phyloP scores from a whole-genome alignment of 2,329 filamentous ascomycete species.

The Chaetomium sp. region DNA sequence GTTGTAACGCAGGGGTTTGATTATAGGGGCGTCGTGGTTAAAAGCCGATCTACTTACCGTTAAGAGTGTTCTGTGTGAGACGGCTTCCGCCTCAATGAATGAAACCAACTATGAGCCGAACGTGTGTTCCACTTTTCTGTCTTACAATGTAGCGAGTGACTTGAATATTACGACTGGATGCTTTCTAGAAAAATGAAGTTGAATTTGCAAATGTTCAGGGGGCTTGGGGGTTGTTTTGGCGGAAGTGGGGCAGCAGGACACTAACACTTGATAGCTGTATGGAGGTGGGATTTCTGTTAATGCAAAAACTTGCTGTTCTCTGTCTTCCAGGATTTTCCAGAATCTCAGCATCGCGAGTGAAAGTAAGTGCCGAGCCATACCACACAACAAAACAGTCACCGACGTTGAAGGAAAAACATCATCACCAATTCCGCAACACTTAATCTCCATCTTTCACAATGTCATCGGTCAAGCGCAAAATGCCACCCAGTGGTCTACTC shows the following conservation, averaged over 20 bases:
- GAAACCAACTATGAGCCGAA: neutral
- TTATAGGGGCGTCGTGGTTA: slow-evolving; percentile 4
- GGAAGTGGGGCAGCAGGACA: neutral
- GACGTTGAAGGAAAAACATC: neutral
- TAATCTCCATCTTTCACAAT: slow-evolving; percentile 16
- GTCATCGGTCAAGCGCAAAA: slow-evolving; percentile 33
- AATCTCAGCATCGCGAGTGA: neutral
- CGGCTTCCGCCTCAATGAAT: neutral
- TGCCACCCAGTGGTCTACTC: slow-evolving; percentile 27
- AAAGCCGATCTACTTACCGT: slow-evolving; percentile 8
- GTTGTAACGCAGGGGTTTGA: neutral
- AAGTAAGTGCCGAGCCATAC: neutral
- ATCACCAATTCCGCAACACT: neutral
- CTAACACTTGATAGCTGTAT: neutral
- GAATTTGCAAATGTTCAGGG: neutral
- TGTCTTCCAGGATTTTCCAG: neutral
- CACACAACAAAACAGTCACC: neutral
- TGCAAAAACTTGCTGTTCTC: neutral
- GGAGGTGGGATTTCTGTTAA: neutral
- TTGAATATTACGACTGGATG: neutral
- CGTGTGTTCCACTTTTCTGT: neutral
- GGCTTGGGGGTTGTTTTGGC: neutral
- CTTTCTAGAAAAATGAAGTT: neutral
- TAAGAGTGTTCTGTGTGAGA: neutral
- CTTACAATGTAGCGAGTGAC: neutral